These are phyloP conservation scores for Crinitomyces ghanaensis DNA, from an alignment of 805 yeast genomes.

Conservation along the genomic window DNA sequence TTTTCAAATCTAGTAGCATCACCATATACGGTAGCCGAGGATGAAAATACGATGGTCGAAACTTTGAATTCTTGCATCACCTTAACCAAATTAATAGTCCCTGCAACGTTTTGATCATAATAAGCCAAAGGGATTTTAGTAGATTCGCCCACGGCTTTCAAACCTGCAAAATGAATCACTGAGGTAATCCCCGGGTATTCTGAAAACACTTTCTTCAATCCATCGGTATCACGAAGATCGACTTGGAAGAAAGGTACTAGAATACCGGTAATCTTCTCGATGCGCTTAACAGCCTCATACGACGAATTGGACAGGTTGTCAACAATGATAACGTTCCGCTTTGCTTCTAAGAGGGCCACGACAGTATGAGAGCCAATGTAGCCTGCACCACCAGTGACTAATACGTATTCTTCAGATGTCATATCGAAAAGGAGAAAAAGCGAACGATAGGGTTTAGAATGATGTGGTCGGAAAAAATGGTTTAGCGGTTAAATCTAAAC, in stretches of 20 bases:
- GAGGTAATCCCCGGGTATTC: constrained; percentile 38
- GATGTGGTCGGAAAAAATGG: too few species aligned
- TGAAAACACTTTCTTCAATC: constrained; percentile 37
- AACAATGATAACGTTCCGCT: constrained; percentile 58
- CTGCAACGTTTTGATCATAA: constrained; percentile 56
- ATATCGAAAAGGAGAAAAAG: too few species aligned
- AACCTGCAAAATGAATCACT: constrained; percentile 71
- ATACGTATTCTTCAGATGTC: constrained; percentile 34
- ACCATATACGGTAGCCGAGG: constrained; percentile 78
- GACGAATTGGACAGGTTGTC: constrained; percentile 62
- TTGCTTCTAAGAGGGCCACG: constrained; percentile 47
- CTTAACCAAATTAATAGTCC: constrained; percentile 48
- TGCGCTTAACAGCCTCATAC: constrained; percentile 51
- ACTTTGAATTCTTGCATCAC: constrained; percentile 39
- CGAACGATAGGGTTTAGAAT: too few species aligned
- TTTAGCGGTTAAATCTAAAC: too few species aligned
- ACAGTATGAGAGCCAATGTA: constrained; percentile 77
- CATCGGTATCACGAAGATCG: constrained; percentile 44
- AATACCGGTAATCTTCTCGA: constrained; percentile 42
- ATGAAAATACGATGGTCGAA: constrained; percentile 53
- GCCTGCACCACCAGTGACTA: constrained; percentile 82
- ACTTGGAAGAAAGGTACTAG: constrained; percentile 42
- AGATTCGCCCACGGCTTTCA: constrained; percentile 77
- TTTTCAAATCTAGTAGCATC: constrained; percentile 62
- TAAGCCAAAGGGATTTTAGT: constrained; percentile 54